These are phyloP conservation scores for Melaleuca alternifolia DNA, from an alignment of 345 rosid genomes.

Conservation along the genomic window DNA sequence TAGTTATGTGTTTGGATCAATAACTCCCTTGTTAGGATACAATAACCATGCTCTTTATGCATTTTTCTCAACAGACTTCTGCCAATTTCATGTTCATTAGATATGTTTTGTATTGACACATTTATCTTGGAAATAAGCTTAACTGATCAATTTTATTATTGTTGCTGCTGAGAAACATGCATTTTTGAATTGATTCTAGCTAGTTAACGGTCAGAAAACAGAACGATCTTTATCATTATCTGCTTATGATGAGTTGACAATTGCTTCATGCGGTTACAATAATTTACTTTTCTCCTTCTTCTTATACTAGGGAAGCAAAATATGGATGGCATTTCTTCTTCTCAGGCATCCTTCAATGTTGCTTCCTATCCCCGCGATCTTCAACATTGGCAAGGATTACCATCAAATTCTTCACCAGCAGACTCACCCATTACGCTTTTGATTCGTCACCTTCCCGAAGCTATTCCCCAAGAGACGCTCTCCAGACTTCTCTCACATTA, in stretches of 20 bases:
- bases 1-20: neutral
- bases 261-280: neutral
- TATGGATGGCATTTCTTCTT: neutral
- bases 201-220: neutral
- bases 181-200: neutral
- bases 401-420: neutral
- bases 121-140: neutral
- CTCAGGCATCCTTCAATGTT: neutral
- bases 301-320: neutral
- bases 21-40: neutral
- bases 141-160: neutral
- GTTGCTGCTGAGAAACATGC: neutral
- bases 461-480: constrained; percentile 63
- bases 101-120: neutral
- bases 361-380: neutral
- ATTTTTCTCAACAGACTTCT: neutral
- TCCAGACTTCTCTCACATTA: constrained; percentile 72
- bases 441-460: constrained; percentile 77
- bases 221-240: neutral
- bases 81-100: neutral
- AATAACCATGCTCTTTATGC: neutral
- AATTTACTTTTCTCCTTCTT: neutral
- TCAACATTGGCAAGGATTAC: neutral
- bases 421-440: constrained; percentile 31
- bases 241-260: neutral